Base-by-base conservation (phyloP, 1,139 yeast genomes). In the Blastobotrys aristatus region DNA sequence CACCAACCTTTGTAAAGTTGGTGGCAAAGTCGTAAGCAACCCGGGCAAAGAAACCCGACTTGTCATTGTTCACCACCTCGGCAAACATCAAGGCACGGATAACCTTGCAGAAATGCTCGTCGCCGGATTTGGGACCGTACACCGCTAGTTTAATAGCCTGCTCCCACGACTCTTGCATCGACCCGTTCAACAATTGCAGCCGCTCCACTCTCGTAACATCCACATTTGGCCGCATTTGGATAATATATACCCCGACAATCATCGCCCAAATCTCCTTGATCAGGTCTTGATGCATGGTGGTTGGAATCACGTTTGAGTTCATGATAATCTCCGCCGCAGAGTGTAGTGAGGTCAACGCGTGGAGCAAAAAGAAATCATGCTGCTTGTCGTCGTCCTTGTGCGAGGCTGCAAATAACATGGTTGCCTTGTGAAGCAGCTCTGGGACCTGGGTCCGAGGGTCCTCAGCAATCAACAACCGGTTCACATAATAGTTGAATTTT, bases 341-440 rank as follows among this genome's bases (percentile, higher is more conserved):
- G 18, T 63, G 67, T 1, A 61, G 41, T 1, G 61, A 56, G 1
- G 68, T 63, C 31, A 66, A 52, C 3, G 60, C 50, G 43, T 65
- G 68, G 21, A 65, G 51, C 21, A 64, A 45, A 44, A 58, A 59
- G 42, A 65, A 65, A 44, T 59, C 61, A 46, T 54, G 63, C 13
- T 41, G 49, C 1, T 62, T 59, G 10, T 57, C 50, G 18, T 50
- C 52, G 21, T 52, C 53, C n/a, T 49, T 47, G 44, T 58, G 64
- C 4, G 65, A 53, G 2, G 60, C 57, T 1, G 57, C 49, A 30
- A 61, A 51, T 27, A 58, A 41, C 11, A 54, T 43, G 4, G 61
- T 55, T 0, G 59, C 49, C 4, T 57, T 46, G 24, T 49, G 52
- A n/a, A 62, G 47, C 14, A 64, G 48, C 14, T 53, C 48, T 13